Conservation (phyloP, 2,329 filamentous ascomycete genomes). For the Fusarium temperatum region DNA sequence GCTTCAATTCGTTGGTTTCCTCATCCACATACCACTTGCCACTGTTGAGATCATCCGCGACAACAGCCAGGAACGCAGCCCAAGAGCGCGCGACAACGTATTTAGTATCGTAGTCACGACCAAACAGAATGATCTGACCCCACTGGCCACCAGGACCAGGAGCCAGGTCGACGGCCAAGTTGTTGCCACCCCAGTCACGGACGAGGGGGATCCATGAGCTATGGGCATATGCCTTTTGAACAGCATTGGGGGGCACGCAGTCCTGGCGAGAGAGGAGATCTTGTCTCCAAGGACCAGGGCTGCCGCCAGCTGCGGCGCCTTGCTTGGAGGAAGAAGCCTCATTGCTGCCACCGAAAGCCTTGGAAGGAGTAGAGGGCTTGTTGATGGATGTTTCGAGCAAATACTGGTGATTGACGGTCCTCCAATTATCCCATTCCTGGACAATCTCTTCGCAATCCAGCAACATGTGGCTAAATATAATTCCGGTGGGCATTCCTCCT, state of each 20-base stretch:
- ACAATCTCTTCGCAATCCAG: slow-evolving; percentile 98
- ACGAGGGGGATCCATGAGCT: slow-evolving; percentile 95
- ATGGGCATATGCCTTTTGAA: slow-evolving; percentile 94
- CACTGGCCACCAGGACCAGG: slow-evolving; percentile 90
- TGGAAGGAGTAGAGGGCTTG: slow-evolving; percentile 72
- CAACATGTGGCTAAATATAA: slow-evolving; percentile 94
- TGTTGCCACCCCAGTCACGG: slow-evolving; percentile 98
- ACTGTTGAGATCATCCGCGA: slow-evolving; percentile 90
- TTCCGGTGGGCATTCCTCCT: slow-evolving; percentile 87
- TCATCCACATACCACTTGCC: slow-evolving; percentile 94
- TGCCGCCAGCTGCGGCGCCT: slow-evolving; percentile 62
- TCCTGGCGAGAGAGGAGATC: slow-evolving; percentile 86
- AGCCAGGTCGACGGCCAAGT: slow-evolving; percentile 90
- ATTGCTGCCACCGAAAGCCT: slow-evolving; percentile 72
- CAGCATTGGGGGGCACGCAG: slow-evolving; percentile 83
- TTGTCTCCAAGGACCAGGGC: slow-evolving; percentile 77
- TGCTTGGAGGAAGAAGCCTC: slow-evolving; percentile 76
- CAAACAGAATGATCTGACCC: slow-evolving; percentile 97
- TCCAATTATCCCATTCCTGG: slow-evolving; percentile 98
- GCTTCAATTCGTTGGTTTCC: slow-evolving; percentile 88
- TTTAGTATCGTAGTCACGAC: slow-evolving; percentile 98
- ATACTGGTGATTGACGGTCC: slow-evolving; percentile 90
- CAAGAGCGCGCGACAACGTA: slow-evolving; percentile 95
- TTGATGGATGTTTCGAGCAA: slow-evolving; percentile 68
- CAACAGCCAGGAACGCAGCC: slow-evolving; percentile 83